Base-by-base conservation (phyloP, 345 rosid genomes). In the Turnera subulata region DNA sequence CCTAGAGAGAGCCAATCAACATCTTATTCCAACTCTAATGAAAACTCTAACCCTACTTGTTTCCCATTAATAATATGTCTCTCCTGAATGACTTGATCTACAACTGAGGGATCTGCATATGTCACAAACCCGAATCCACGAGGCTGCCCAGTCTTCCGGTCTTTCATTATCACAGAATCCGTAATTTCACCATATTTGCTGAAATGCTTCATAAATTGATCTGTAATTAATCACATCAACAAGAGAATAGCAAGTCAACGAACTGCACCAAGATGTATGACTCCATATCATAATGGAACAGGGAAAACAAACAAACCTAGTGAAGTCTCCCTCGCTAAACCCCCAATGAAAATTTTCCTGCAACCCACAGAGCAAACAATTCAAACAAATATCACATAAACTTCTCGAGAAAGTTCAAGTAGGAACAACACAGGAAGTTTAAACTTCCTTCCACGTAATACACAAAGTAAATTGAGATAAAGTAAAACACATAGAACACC, bases 111-210 rank as follows among this genome's bases (percentile, higher is more conserved):
- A 68, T 93, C 97, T 14, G 96, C 89, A 65, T 72, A 89, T 6
- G 96, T 93, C 16, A 93, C 80, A 69, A 93, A 93, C 24, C 99
- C 97, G 53, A 93, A 89, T 24, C 97, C 97, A 11, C 99, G 74
- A 17, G 97, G 97, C 53, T 81, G 90, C 23, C 96, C 94, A 0
- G 90, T 79, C 63, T 80, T 67, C 11, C 96, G 80, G 68, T 93
- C 99, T 63, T 85, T 80, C 96, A 93, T 93, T 50, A 93, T 93
- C 55, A 93, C 99, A 0, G 91, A 84, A 60, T 89, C 96, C 6
- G 78, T 80, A 22, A 86, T 89, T 78, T 86, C 96, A 24, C 99
- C 99, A 55, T 86, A 92, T 62, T 77, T 70, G 4, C 84, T 89
- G 64, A 89, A 86, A 69, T 84, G 89, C 76, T 85, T 78, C 56